These are phyloP conservation scores for Apiospora koreana DNA, from an alignment of 2,329 filamentous ascomycete species.

Conservation along the genomic window DNA sequence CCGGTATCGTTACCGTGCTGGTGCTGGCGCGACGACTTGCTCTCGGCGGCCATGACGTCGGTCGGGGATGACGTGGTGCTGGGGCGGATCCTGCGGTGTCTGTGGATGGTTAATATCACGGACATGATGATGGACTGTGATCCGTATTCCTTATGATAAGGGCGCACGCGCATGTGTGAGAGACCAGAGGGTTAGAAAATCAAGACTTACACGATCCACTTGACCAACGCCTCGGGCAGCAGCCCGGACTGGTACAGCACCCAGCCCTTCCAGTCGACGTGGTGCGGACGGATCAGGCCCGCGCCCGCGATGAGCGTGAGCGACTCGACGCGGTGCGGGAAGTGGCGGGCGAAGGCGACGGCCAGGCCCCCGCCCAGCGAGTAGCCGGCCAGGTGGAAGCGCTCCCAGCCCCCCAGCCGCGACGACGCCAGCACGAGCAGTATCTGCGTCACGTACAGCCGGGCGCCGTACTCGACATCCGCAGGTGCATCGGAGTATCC, in stretches of 20 bases:
- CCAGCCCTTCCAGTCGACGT: constrained; percentile 61
- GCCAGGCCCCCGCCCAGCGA: constrained; percentile 77
- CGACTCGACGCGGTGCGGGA: constrained; percentile 63
- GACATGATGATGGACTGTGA: too few relatives aligned
- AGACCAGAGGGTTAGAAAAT: too few relatives aligned
- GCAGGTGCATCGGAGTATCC: constrained; percentile 74
- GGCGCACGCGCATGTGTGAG: too few relatives aligned
- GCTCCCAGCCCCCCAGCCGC: constrained; percentile 52
- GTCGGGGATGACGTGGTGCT: not conserved
- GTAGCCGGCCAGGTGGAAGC: constrained; percentile 76
- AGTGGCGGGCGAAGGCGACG: constrained; percentile 68
- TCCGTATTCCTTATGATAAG: too few relatives aligned
- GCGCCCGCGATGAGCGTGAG: constrained; percentile 68
- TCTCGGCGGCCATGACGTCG: constrained; percentile 27
- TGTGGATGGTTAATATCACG: not conserved
- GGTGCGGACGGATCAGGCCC: constrained; percentile 65
- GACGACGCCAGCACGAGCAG: constrained; percentile 67
- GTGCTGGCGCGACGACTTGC: constrained; percentile 14
- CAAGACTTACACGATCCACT: constrained; percentile 40
- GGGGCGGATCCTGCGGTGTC: not conserved
- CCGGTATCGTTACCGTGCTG: constrained; percentile 28
- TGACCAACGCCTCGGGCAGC: constrained; percentile 60
- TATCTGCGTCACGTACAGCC: constrained; percentile 67
- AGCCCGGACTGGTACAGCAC: constrained; percentile 63
- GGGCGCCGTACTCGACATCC: constrained; percentile 59